Evolutionary conservation across 2,329 filamentous ascomycete species (phyloP).

Genomic region (Penicillium decumbens): DNA sequence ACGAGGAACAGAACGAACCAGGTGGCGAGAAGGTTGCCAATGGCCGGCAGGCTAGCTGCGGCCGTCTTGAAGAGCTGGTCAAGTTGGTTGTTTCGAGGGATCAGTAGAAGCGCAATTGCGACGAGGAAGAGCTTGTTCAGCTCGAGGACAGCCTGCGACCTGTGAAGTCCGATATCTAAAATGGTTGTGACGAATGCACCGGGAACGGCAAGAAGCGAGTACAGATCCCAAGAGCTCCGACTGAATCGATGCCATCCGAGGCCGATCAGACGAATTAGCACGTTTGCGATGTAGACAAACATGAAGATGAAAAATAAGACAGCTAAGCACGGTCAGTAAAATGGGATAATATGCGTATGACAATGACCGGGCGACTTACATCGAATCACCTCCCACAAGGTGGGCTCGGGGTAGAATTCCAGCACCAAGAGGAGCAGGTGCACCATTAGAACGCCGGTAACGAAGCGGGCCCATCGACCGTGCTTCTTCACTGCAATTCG

Average conservation of each 20-base stretch:
- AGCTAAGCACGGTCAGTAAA: conserved; percentile 29
- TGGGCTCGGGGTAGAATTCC: conserved; percentile 75
- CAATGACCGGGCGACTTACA: conserved; percentile 11
- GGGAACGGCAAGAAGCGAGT: conserved; percentile 71
- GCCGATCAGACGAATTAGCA: conserved; percentile 76
- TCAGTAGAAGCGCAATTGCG: conserved; percentile 80
- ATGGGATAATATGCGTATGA: not conserved
- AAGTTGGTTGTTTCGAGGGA: conserved; percentile 91
- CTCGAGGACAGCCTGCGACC: conserved; percentile 61
- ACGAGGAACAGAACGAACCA: conserved; percentile 97
- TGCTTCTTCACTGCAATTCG: conserved; percentile 89
- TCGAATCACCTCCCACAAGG: conserved; percentile 65
- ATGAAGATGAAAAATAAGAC: conserved; percentile 76
- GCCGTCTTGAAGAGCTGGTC: conserved; percentile 99
- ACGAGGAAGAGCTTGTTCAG: conserved; percentile 94
- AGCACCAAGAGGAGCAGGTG: conserved; percentile 79
- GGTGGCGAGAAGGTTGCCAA: conserved; percentile 86
- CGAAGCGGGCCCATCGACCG: conserved; percentile 80
- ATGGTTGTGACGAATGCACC: conserved; percentile 81
- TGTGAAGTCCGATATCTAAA: conserved; percentile 58
- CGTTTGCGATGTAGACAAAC: conserved; percentile 75
- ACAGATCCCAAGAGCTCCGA: conserved; percentile 92
- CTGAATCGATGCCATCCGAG: conserved; percentile 89
- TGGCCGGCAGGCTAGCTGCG: conserved; percentile 83
- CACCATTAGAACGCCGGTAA: conserved; percentile 73